phyloP scores from a whole-genome alignment of 345 rosid genomes.

The Eucalyptus brandiana region DNA sequence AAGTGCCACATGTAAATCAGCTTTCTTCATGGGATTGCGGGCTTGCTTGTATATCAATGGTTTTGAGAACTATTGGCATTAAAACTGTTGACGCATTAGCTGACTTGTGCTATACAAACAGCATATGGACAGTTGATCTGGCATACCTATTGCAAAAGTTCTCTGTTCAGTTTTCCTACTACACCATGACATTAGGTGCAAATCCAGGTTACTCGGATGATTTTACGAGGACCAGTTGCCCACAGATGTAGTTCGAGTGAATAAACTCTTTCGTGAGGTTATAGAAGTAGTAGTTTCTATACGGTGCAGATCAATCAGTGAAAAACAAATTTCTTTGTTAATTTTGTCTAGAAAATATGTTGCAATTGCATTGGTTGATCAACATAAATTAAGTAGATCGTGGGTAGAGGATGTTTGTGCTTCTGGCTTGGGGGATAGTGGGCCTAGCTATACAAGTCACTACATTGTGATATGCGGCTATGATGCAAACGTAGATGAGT shows the following conservation, averaged over 20 bases:
- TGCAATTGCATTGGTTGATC: slow-evolving; percentile 88
- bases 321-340: slow-evolving; percentile 54
- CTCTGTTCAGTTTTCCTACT: slow-evolving; percentile 68
- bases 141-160: slow-evolving; percentile 72
- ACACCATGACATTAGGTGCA: slow-evolving; percentile 78
- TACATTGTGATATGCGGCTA: slow-evolving; percentile 86
- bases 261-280: slow-evolving; percentile 64
- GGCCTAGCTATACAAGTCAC: slow-evolving; percentile 66
- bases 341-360: slow-evolving; percentile 67
- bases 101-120: slow-evolving; percentile 56
- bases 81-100: slow-evolving; percentile 36
- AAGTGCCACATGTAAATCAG: slow-evolving; percentile 75
- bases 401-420: slow-evolving; percentile 54
- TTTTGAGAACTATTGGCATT: slow-evolving; percentile 62
- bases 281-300: slow-evolving; percentile 50
- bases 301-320: slow-evolving; percentile 71
- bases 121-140: slow-evolving; percentile 87
- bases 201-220: slow-evolving; percentile 73
- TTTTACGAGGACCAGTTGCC: slow-evolving; percentile 94
- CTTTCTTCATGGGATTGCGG: slow-evolving; percentile 89
- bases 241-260: slow-evolving; percentile 66
- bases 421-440: slow-evolving; percentile 26
- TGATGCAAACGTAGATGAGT: slow-evolving; percentile 60
- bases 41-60: slow-evolving; percentile 86
- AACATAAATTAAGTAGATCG: slow-evolving; percentile 61